Evolutionary conservation across 2,329 filamentous ascomycete genomes (phyloP).

Genomic region (Neonectria punicea): DNA sequence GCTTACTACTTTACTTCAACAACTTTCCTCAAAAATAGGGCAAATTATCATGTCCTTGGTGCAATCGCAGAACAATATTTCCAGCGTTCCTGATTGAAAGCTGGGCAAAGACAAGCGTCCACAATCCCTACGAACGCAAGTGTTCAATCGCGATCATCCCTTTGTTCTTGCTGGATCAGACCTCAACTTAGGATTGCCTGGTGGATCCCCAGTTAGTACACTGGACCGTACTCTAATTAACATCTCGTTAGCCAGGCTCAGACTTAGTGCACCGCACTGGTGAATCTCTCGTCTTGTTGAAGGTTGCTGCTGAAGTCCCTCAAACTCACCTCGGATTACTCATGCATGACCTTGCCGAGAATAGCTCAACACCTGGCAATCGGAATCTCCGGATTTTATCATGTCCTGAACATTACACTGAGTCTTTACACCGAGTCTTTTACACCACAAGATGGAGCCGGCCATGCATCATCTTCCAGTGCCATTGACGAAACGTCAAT

Average conservation of each 20-base stretch:
- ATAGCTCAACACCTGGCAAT: neutral
- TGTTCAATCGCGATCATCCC: neutral
- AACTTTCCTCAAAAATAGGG: too few species aligned
- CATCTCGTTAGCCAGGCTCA: constrained; percentile 1
- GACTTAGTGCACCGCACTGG: neutral
- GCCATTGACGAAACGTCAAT: neutral
- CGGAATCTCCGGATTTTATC: neutral
- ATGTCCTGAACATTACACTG: neutral
- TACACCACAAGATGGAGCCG: neutral
- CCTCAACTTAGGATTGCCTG: neutral
- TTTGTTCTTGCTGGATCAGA: neutral
- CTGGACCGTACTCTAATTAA: constrained; percentile 10
- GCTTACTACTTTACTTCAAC: too few species aligned
- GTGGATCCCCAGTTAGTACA: constrained; percentile 2
- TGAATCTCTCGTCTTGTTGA: neutral
- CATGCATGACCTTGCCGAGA: neutral
- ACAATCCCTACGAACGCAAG: neutral
- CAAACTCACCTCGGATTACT: neutral
- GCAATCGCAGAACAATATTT: neutral
- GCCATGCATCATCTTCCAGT: neutral
- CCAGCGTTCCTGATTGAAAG: neutral
- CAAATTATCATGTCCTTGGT: neutral
- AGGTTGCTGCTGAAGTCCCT: neutral
- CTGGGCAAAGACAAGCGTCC: neutral
- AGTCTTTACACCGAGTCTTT: neutral